Evolutionary conservation across 805 yeast species (phyloP).

Genomic region (Nakazawaea laoshanensis): DNA sequence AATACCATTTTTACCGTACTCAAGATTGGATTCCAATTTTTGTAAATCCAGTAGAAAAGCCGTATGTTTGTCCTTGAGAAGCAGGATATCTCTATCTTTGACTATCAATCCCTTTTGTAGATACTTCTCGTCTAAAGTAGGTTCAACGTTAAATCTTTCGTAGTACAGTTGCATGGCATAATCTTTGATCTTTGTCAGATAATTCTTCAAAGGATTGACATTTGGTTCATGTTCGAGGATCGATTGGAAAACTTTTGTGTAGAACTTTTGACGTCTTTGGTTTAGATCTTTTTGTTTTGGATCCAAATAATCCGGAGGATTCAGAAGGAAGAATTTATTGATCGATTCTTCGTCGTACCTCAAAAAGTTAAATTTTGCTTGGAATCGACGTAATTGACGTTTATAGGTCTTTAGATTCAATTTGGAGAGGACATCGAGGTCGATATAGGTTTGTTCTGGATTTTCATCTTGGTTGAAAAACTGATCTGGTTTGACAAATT

Average conservation of each 20-base stretch:
- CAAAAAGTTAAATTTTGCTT: constrained; percentile 4
- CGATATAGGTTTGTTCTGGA: constrained; percentile 5
- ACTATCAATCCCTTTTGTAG: constrained; percentile 25
- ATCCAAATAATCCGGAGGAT: constrained; percentile 6
- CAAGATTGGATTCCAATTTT: constrained; percentile 17
- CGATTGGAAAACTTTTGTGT: constrained; percentile 14
- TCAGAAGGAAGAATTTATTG: constrained; percentile 2
- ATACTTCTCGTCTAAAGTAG: constrained; percentile 19
- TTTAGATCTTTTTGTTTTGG: neutral
- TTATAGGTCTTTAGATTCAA: constrained; percentile 6
- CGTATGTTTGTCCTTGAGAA: constrained; percentile 36
- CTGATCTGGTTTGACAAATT: constrained; percentile 2
- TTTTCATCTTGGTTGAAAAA: constrained; percentile 7
- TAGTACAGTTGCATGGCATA: constrained; percentile 11
- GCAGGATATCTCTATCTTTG: constrained; percentile 28
- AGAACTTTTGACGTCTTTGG: constrained; percentile 12
- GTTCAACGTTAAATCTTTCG: constrained; percentile 6
- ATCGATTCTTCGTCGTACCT: constrained; percentile 8
- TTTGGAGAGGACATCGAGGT: constrained; percentile 3
- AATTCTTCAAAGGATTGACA: constrained; percentile 7
- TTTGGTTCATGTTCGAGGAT: constrained; percentile 17
- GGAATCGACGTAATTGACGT: constrained; percentile 7
- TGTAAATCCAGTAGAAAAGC: constrained; percentile 34
- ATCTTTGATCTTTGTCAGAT: constrained; percentile 6
- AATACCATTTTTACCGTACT: constrained; percentile 36